Evolutionary conservation across 768 basidiomycete genomes (phyloP).

Genomic region (Calocera viscosa): DNA sequence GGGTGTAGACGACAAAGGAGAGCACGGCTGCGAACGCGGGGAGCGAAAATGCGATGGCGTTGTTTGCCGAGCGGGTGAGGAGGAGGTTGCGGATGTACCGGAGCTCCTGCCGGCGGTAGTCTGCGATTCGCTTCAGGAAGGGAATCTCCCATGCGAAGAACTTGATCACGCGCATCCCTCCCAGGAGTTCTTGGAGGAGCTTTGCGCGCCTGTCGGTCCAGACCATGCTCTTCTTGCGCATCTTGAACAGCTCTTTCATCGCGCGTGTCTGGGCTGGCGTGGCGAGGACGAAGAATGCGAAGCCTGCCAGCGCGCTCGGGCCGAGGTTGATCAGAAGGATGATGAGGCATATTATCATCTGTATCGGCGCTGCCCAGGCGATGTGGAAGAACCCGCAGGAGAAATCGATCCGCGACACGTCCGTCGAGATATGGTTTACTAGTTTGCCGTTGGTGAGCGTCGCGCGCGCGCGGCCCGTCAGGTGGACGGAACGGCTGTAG

Average conservation of each 20-base stretch:
- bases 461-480: slow-evolving; percentile 68
- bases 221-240: slow-evolving; percentile 61
- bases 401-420: slow-evolving; percentile 85
- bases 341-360: slow-evolving; percentile 62
- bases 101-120: slow-evolving; percentile 62
- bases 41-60: slow-evolving; percentile 55
- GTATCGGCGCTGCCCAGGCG: slow-evolving; percentile 64
- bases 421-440: slow-evolving; percentile 87
- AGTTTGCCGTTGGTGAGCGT: slow-evolving; percentile 77
- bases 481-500: slow-evolving; percentile 60
- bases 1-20: slow-evolving; percentile 56
- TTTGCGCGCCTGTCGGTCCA: slow-evolving; percentile 88
- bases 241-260: slow-evolving; percentile 59
- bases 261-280: slow-evolving; percentile 60
- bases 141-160: slow-evolving; percentile 75
- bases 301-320: slow-evolving; percentile 41
- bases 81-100: slow-evolving; percentile 58
- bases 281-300: slow-evolving; percentile 51
- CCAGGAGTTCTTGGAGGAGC: slow-evolving; percentile 75
- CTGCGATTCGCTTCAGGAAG: slow-evolving; percentile 59
- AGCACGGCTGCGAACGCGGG: slow-evolving; percentile 68
- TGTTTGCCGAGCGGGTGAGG: slow-evolving; percentile 51
- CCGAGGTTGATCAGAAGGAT: slow-evolving; percentile 66
- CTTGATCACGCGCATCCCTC: slow-evolving; percentile 86
- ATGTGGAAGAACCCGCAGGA: slow-evolving; percentile 70